Evolutionary conservation across 306 rosid genomes (phyloP), one percentile per base, ranked within the genome.

Genomic region (Lathyrus sativus): DNA sequence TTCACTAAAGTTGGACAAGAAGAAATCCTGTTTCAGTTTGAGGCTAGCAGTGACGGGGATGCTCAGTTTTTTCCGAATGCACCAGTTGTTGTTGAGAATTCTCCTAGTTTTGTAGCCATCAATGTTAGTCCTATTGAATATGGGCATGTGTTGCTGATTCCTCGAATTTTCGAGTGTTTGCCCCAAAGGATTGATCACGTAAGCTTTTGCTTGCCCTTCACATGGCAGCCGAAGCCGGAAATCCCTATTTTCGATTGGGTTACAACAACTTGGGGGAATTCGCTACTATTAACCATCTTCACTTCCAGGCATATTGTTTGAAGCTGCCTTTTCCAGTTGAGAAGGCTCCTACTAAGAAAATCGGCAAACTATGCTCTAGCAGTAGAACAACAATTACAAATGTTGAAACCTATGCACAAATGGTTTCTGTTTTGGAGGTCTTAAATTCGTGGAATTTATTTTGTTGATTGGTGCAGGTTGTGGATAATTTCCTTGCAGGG

Each of bases 1-100:
- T 93, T 93, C 95, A 88, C 99, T 9, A 90, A 90, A 83, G 90
- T 93, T 79, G 99, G 97, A 69, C 99, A 93, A 71, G 99, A 93
- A 65, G 98, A 93, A 86, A 70, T 93, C 49, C 85, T 93, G 28
- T 88, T 93, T 83, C 96, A 86, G 78, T 85, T 93, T 48, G 95
- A 86, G 77, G 82, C 86, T 3, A 86, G 89, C 22, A 81, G 81
- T 70, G 88, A 81, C 28, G 91, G 76, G 55, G 90, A 86, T 65
- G 77, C 75, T 64, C 89, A 88, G 74, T 88, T 93, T 74, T 66
- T 78, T 71, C 97, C 96, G 3, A 79, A 74, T 56, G 95, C 85
- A n/a, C n/a, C n/a, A n/a, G n/a, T n/a, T n/a, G n/a, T n/a, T n/a
- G n/a, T n/a, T n/a, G n/a, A n/a, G n/a, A 85, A 62, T 43, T 87